Evolutionary conservation across 2,329 filamentous ascomycete species (phyloP).

Genomic region (Erysiphe neolycopersici): DNA sequence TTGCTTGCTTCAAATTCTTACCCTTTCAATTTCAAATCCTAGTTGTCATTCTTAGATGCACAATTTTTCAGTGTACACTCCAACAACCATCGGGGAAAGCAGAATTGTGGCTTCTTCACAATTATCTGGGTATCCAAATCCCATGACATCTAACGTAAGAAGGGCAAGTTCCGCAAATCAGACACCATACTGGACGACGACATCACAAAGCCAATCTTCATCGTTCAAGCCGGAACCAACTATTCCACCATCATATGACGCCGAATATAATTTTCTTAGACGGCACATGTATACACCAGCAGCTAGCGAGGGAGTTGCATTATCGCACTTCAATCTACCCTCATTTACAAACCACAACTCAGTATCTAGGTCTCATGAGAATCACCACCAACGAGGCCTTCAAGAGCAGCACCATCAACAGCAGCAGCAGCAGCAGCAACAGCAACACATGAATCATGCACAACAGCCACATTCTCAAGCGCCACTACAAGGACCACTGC

Average conservation of each 20-base stretch:
- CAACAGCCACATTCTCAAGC: constrained; percentile 22
- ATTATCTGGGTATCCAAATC: constrained; percentile 22
- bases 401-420: constrained; percentile 12
- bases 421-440: constrained; percentile 15
- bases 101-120: constrained; percentile 17
- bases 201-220: constrained; percentile 20
- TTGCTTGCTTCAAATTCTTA: constrained; percentile 40
- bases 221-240: constrained; percentile 25
- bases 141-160: constrained; percentile 31
- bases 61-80: constrained; percentile 27
- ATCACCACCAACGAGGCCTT: constrained; percentile 9
- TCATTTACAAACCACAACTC: neutral
- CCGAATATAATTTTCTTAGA: constrained; percentile 16
- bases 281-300: constrained; percentile 30
- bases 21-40: constrained; percentile 41
- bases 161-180: constrained; percentile 30
- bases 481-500: constrained; percentile 25
- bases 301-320: neutral
- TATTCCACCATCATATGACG: constrained; percentile 11
- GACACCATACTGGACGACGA: constrained; percentile 12
- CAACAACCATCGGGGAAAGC: constrained; percentile 14
- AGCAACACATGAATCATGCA: constrained; percentile 16
- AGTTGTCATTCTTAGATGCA: constrained; percentile 21
- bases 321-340: neutral
- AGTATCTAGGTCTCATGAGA: neutral